Conservation (phyloP, 805 yeast genomes). For the Hemisphaericaspora nanyangensis region DNA sequence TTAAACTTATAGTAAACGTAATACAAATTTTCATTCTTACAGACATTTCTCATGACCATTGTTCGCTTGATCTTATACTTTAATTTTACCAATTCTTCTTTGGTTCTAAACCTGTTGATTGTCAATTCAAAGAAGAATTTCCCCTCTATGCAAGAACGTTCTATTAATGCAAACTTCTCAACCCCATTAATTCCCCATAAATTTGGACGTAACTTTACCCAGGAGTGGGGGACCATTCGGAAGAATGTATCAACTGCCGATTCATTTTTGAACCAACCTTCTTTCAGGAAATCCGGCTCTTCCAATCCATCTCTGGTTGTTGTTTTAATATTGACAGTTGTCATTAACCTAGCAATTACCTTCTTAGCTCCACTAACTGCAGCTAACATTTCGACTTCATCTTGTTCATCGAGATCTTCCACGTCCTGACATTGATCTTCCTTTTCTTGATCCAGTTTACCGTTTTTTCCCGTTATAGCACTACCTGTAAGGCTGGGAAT, state of each 20-base stretch:
- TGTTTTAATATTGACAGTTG: too few species aligned
- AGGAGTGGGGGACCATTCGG: neutral
- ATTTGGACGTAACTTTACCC: neutral
- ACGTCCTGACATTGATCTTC: slow-evolving; percentile 28
- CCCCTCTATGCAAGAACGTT: too few species aligned
- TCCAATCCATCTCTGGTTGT: neutral
- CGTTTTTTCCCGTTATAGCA: too few species aligned
- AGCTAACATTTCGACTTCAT: too few species aligned
- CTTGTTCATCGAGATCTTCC: slow-evolving; percentile 24
- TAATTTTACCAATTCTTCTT: slow-evolving; percentile 13
- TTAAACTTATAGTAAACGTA: too few species aligned
- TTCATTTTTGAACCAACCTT: neutral
- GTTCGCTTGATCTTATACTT: too few species aligned
- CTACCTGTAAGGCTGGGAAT: too few species aligned
- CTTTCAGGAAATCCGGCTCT: neutral
- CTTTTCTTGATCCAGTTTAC: slow-evolving; percentile 20
- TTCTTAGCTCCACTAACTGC: slow-evolving; percentile 6
- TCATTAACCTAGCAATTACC: neutral
- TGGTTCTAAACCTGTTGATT: slow-evolving; percentile 12
- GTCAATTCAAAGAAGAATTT: slow-evolving; percentile 10
- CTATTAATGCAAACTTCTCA: too few species aligned
- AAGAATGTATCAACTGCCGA: neutral
- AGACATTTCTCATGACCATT: too few species aligned
- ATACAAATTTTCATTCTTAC: too few species aligned
- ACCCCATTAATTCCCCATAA: neutral